phyloP scores from a whole-genome alignment of 345 rosid genomes.

The Eutrema japonicum region DNA sequence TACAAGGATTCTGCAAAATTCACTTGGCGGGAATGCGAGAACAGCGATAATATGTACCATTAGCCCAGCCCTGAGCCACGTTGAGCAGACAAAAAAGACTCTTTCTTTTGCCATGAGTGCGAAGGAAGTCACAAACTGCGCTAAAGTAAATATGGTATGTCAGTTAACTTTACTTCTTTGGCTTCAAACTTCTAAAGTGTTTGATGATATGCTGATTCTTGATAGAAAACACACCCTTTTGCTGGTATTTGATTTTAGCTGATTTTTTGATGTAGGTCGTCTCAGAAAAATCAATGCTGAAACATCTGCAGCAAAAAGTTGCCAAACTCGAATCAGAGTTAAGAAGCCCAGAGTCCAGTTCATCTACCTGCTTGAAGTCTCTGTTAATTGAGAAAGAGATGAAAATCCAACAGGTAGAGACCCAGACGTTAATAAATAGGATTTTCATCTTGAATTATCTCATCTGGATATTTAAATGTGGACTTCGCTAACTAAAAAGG shows the following conservation, averaged over 20 bases:
- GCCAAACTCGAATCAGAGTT: constrained; percentile 95
- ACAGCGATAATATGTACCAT: constrained; percentile 95
- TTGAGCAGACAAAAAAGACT: constrained; percentile 91
- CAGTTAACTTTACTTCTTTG: constrained; percentile 14
- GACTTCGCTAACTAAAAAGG: background rate
- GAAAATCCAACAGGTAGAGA: constrained; percentile 77
- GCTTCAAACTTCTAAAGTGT: constrained; percentile 9
- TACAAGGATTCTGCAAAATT: constrained; percentile 90
- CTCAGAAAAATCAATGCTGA: constrained; percentile 72
- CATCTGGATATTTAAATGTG: constrained; percentile 4
- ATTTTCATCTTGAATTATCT: constrained; percentile 10
- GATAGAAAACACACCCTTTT: constrained; percentile 19
- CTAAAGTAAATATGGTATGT: constrained; percentile 90
- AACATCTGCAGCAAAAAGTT: constrained; percentile 86
- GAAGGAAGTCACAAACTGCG: constrained; percentile 89
- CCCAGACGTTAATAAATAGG: constrained; percentile 12
- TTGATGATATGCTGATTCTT: constrained; percentile 22
- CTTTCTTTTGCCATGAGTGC: constrained; percentile 90
- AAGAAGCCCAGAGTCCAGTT: constrained; percentile 71
- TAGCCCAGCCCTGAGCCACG: constrained; percentile 92
- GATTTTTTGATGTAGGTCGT: constrained; percentile 57
- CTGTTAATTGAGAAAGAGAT: constrained; percentile 67
- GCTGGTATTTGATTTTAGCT: constrained; percentile 20
- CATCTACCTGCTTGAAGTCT: constrained; percentile 63
- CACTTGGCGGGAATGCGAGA: constrained; percentile 98